Base-by-base conservation (phyloP, 495 filamentous ascomycete species). In the Penicillium egyptiacum region DNA sequence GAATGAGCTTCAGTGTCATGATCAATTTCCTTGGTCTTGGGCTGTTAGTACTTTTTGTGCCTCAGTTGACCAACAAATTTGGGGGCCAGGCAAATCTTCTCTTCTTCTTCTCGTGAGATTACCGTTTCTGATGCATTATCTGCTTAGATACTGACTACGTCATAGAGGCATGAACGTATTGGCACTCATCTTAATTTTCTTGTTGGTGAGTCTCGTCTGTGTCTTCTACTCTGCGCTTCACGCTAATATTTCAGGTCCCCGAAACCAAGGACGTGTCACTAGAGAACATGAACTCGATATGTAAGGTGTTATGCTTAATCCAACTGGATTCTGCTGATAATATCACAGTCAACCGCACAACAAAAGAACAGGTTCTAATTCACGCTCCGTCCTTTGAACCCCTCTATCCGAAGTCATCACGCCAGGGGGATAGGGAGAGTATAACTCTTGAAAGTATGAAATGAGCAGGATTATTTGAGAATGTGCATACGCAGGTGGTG, bases 1-100 rank as follows among this genome's bases (percentile, higher is more conserved):
- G 87, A 41, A 90, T 90, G 87, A 80, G 77, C 3, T 86, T 85
- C 61, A 79, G 86, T 8, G 86, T 90, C 11, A 86, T 86, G 28
- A 86, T 81, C 2, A 84, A 82, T 46, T 76, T 87, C 16, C 81
- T 83, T 19, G 58, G 60, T 12, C 58, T 70, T 0, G 60, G 67
- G 1, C 50, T 67, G 11, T 31, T 70, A 42, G 60, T 70, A 7
- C 53, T 67, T n/a, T 58, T 63, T 52, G 67, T 70, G 1, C 67
- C 64, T 4, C 41, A n/a, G 14, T 55, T 67, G 46, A 63, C 61
- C 8, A 37, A 45, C 0, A 43, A 6, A 20, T 61, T 55, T 44
- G 56, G 44, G 20, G 58, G 61, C 4, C 17, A 61, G 20, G 45
- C 62, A n/a, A 56, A 63, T 17, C 44, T 56, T 50, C 40, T 68